Conservation (phyloP, 768 basidiomycete species). For the Tephrocybe sp. region DNA sequence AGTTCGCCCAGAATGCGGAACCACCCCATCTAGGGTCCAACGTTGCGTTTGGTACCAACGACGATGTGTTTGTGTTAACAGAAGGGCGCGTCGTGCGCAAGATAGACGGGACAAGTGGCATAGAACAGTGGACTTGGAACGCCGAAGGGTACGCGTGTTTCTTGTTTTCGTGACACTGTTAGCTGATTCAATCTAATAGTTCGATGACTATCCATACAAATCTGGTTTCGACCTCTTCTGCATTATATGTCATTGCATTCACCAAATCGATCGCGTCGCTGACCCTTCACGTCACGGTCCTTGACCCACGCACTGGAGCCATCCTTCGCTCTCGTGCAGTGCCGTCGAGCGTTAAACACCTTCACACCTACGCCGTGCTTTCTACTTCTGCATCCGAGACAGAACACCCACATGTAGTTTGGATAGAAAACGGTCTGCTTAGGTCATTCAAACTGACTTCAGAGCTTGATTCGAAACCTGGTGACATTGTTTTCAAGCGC, state of each 20-base stretch:
- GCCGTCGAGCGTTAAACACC: conserved; percentile 46
- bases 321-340: conserved; percentile 49
- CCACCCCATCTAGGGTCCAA: conserved; percentile 57
- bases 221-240: conserved; percentile 49
- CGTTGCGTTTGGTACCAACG: conserved; percentile 34
- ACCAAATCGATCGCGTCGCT: conserved; percentile 52
- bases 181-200: conserved; percentile 33
- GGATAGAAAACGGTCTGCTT: conserved; percentile 54
- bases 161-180: conserved; percentile 2
- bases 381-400: conserved; percentile 14
- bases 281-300: conserved; percentile 65
- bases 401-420: conserved; percentile 39
- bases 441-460: conserved; percentile 53
- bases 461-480: conserved; percentile 47
- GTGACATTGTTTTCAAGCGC: conserved; percentile 26
- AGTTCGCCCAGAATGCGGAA: conserved; percentile 44
- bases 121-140: conserved; percentile 68
- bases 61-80: conserved; percentile 51
- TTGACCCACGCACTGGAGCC: conserved; percentile 56
- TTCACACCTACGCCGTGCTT: conserved; percentile 30
- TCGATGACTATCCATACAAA: conserved; percentile 65
- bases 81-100: conserved; percentile 60
- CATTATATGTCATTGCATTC: conserved; percentile 60
- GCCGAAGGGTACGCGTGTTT: conserved; percentile 58
- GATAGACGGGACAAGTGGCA: conserved; percentile 51